Evolutionary conservation across 2,329 filamentous ascomycete genomes (phyloP).

Genomic region (Parastagonospora nodorum): DNA sequence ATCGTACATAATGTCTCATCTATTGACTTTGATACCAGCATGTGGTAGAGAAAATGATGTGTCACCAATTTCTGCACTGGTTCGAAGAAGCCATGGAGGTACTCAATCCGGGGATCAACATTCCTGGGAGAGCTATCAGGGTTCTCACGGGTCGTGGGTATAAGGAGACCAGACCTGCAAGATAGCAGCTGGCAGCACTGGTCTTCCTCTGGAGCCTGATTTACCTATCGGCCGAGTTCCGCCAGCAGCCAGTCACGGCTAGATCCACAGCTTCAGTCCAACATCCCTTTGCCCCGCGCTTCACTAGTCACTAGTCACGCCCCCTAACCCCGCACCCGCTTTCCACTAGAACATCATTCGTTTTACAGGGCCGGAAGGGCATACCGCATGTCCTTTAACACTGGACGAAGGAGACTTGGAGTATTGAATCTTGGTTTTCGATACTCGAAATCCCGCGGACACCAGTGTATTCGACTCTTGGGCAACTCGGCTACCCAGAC

Average conservation of each 20-base stretch:
- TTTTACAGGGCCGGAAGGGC: neutral
- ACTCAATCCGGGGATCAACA: neutral
- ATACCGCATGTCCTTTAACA: neutral
- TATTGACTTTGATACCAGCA: too few relatives aligned
- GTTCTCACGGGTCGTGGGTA: slow-evolving; percentile 1
- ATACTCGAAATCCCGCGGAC: neutral
- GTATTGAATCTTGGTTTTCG: too few relatives aligned
- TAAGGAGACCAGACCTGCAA: neutral
- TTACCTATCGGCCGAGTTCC: neutral
- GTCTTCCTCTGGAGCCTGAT: neutral
- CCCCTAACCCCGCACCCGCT: slow-evolving; percentile 7
- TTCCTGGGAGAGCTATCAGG: neutral
- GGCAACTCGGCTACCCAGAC: too few relatives aligned
- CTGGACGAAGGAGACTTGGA: too few relatives aligned
- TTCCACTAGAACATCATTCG: neutral
- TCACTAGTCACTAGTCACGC: slow-evolving; percentile 6
- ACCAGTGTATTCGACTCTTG: neutral
- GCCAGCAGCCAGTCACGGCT: neutral
- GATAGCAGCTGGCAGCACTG: neutral
- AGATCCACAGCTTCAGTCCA: neutral
- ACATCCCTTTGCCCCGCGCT: slow-evolving; percentile 7
- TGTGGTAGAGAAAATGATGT: too few relatives aligned
- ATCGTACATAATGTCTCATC: neutral
- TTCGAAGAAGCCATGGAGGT: neutral
- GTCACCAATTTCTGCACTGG: too few relatives aligned